Conservation (phyloP, 495 filamentous ascomycete genomes). For the Aspergillus asperescens region DNA sequence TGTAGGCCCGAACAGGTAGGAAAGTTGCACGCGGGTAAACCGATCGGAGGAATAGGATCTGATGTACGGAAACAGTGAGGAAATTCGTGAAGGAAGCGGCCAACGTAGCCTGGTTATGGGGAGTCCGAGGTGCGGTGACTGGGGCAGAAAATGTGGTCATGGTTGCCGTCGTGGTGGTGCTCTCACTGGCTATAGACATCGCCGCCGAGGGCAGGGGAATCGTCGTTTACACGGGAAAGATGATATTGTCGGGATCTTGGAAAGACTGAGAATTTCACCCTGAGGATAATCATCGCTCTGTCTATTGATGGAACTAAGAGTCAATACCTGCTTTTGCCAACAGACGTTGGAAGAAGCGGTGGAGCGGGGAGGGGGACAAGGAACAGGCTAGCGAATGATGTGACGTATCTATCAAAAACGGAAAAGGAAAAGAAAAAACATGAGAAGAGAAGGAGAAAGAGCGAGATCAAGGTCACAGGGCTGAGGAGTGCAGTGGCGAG, state of each 20-base stretch:
- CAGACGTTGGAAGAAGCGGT: constrained; percentile 13
- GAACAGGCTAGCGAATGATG: neutral
- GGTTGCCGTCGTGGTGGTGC: constrained; percentile 41
- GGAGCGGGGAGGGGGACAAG: constrained; percentile 4
- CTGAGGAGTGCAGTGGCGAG: neutral
- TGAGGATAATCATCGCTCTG: constrained; percentile 51
- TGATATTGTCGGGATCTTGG: constrained; percentile 40
- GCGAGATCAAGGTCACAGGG: neutral
- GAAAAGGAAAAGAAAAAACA: neutral
- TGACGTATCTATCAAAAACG: neutral
- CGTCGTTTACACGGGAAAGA: constrained; percentile 36
- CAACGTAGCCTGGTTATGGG: constrained; percentile 43
- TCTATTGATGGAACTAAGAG: constrained; percentile 30
- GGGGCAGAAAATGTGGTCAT: constrained; percentile 46
- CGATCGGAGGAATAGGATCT: constrained; percentile 79
- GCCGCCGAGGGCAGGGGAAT: constrained; percentile 34
- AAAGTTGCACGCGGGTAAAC: constrained; percentile 83
- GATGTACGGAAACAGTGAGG: constrained; percentile 84
- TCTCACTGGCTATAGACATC: constrained; percentile 49
- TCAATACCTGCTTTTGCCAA: constrained; percentile 24
- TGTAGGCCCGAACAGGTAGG: constrained; percentile 76
- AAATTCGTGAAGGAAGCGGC: constrained; percentile 58
- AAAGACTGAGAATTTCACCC: constrained; percentile 46
- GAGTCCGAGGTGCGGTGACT: constrained; percentile 40
- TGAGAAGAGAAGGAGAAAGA: neutral